Percentiles rank a stretch among this genome's conserved stretches.
Conservation (phyloP, 2,329 filamentous ascomycete species). For the Colletotrichum liriopes region DNA sequence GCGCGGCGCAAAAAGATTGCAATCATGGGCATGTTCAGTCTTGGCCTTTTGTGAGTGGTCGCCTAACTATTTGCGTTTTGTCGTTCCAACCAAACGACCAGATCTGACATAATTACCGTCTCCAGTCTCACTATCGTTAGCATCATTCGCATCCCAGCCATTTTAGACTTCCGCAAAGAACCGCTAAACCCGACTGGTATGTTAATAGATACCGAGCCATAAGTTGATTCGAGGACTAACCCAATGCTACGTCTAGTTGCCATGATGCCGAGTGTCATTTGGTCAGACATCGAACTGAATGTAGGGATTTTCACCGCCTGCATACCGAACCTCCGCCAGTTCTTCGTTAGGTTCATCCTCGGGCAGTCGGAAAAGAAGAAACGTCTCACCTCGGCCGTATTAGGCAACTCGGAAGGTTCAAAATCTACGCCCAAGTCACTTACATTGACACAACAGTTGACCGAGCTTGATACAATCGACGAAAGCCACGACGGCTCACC, state of each 20-base stretch:
- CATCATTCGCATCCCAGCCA: conserved; percentile 3
- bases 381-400: conserved; percentile 8
- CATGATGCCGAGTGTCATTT: conserved; percentile 31
- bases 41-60: conserved; percentile 31
- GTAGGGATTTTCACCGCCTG: conserved; percentile 32
- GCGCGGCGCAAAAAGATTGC: conserved; percentile 27
- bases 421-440: not conserved
- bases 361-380: conserved; percentile 29
- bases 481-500: not conserved
- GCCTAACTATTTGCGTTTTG: accelerated
- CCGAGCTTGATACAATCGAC: conserved; percentile 20
- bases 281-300: conserved; percentile 31
- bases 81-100: accelerated
- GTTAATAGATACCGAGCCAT: not conserved
- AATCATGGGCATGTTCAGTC: conserved; percentile 30
- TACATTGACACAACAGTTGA: not conserved
- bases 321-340: conserved; percentile 38
- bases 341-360: conserved; percentile 35
- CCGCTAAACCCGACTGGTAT: conserved; percentile 35
- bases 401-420: not conserved
- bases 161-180: conserved; percentile 17
- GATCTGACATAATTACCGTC: not conserved
- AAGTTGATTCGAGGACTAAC: not conserved
- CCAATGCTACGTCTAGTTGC: not conserved
- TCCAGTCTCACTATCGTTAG: conserved; percentile 24